Percentiles rank a stretch among this genome's conserved stretches.
Conservation (phyloP, 352 stramenopile species). For the Pythium dissotocum region DNA sequence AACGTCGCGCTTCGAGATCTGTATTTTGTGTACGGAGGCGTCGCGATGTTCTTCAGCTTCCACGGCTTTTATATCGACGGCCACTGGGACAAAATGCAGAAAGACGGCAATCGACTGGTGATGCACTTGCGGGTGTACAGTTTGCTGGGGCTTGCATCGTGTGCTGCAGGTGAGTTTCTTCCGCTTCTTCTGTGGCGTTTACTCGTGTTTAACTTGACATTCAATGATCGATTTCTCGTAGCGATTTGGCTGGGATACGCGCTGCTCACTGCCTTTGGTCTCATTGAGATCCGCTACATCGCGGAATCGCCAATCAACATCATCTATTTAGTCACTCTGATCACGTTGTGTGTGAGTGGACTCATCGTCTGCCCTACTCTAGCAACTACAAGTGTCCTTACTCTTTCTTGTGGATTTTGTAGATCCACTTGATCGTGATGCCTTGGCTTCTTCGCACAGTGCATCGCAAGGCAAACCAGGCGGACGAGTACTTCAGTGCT, state of each 20-base stretch:
- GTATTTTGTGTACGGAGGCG: conserved; percentile 66
- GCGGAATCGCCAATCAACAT: conserved; percentile 48
- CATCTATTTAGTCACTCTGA: conserved; percentile 65
- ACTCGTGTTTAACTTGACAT: neutral
- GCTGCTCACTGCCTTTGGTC: conserved; percentile 56
- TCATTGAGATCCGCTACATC: conserved; percentile 64
- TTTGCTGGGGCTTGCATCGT: conserved; percentile 50
- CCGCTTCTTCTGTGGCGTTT: neutral
- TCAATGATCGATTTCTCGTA: conserved; percentile 16
- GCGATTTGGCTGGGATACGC: conserved; percentile 64
- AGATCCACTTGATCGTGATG: conserved; percentile 62
- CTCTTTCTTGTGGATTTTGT: neutral
- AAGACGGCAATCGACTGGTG: conserved; percentile 65
- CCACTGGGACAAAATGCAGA: conserved; percentile 54
- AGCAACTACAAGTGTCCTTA: neutral
- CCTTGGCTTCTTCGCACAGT: conserved; percentile 69
- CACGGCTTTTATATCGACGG: conserved; percentile 73
- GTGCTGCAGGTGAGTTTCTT: conserved; percentile 37
- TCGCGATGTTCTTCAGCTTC: conserved; percentile 49
- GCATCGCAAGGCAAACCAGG: conserved; percentile 65
- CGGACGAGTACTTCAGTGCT: conserved; percentile 65
- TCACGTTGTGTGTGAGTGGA: conserved; percentile 51
- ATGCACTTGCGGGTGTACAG: conserved; percentile 73
- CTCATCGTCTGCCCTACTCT: neutral
- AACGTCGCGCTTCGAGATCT: conserved; percentile 50